Evolutionary conservation across 345 rosid genomes (phyloP), one percentile per base, ranked within the genome.

Genomic region (Citrus cavaleriei): DNA sequence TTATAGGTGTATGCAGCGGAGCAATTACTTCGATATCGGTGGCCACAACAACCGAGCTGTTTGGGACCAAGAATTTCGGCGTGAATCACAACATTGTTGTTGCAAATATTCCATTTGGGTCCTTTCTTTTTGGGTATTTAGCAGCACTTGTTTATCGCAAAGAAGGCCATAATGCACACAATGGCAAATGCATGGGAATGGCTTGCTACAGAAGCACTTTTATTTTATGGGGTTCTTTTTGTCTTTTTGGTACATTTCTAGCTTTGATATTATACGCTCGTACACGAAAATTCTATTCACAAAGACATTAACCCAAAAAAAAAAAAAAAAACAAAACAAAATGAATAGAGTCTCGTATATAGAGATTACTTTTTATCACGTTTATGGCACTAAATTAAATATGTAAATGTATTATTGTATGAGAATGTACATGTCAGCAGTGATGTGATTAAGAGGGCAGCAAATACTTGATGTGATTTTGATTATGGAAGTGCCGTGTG

Each of bases 31-130:
- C 98, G 58, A 84, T 94, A 24, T 72, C 99, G 0, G 97, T 91
- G 6, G 73, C 95, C 19, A 85, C 87, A 77, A 96, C 98, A 2
- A 77, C 91, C 0, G 95, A 94, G 76, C 87, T 96, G 14, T 96
- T 96, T 64, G 99, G 99, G 54, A 81, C 87, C 2, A 86, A 88
- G 42, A 82, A 90, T 54, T 94, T 96, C 69, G 80, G 93, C 9
- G 89, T 96, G n/a, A 96, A 96, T 82, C 99, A 96, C 46, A 96
- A 96, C 74, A 78, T 96, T 0, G 84, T 96, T 61, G 93, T 95
- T 8, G 86, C 88, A 1, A 93, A 86, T 77, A 96, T 96, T 74
- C 98, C 99, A 2, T 59, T 96, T 3, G 99, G 99, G 3, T 92
- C 98, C 24, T 91, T 90, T 34, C 8, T 85, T 19, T 96, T 89